These are phyloP conservation scores for Setaria viridis DNA, from an alignment of 202 grass and related monocot species.

Conservation along the genomic window DNA sequence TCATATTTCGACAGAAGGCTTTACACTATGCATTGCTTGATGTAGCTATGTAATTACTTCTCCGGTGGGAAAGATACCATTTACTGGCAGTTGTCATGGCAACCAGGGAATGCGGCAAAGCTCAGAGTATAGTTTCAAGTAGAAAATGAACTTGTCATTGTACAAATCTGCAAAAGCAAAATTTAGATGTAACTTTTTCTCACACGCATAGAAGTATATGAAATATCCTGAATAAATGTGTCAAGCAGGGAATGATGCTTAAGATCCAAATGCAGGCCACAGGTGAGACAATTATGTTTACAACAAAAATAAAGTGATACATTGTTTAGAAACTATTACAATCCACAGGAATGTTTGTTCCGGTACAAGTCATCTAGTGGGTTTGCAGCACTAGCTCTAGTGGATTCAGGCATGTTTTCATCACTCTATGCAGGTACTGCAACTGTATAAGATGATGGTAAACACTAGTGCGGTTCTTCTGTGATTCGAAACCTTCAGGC, in stretches of 20 bases:
- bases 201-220: not conserved
- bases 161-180: conserved; percentile 31
- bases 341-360: conserved; percentile 15
- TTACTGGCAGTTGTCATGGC: not conserved
- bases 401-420: conserved; percentile 1
- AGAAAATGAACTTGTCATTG: conserved; percentile 18
- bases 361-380: not conserved
- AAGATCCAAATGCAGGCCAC: not conserved
- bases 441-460: not conserved
- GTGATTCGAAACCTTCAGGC: not conserved
- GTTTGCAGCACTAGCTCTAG: conserved; percentile 26
- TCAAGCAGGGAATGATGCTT: conserved; percentile 6
- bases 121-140: not conserved
- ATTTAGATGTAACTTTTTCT: not conserved
- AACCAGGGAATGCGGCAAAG: not conserved
- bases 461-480: not conserved
- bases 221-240: conserved; percentile 12
- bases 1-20: conserved; percentile 29
- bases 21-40: conserved; percentile 13
- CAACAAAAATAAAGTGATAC: not conserved
- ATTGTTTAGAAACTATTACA: not conserved
- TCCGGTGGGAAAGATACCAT: not conserved
- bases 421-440: not conserved
- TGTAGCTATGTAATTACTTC: conserved; percentile 1
- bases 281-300: conserved; percentile 17